Evolutionary conservation across 2,329 filamentous ascomycete species (phyloP).

Genomic region (Phialocephala subalpina): DNA sequence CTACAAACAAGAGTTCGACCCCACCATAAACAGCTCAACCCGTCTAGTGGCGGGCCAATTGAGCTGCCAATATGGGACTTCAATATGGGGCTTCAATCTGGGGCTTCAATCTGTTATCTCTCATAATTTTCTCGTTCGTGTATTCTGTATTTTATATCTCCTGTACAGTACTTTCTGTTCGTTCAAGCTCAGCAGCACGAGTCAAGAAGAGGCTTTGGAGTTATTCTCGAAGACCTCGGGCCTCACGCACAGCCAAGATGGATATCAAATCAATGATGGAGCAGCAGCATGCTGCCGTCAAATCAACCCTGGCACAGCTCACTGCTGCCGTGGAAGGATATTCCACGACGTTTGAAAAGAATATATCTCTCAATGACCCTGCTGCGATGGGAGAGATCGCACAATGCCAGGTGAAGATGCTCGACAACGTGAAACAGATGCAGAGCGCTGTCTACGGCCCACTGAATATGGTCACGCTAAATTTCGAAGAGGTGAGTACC

Average conservation of each 20-base stretch:
- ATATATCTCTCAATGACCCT: constrained; percentile 19
- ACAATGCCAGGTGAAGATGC: constrained; percentile 24
- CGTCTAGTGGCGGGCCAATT: too few species aligned
- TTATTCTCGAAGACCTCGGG: not conserved
- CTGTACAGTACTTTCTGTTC: too few species aligned
- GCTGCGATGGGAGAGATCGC: constrained; percentile 22
- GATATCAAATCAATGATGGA: constrained; percentile 14
- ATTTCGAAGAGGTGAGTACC: constrained; percentile 34
- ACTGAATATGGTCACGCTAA: constrained; percentile 32
- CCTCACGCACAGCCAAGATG: constrained; percentile 5
- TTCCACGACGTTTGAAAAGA: constrained; percentile 22
- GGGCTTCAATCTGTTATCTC: too few species aligned
- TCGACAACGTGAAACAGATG: constrained; percentile 29
- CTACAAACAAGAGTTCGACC: too few species aligned
- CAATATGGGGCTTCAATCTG: too few species aligned
- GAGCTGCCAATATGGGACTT: too few species aligned
- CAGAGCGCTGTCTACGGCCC: constrained; percentile 33
- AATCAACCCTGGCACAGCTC: constrained; percentile 26
- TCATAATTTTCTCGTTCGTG: too few species aligned
- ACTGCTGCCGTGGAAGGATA: constrained; percentile 28
- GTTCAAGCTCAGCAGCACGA: too few species aligned
- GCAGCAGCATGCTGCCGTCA: constrained; percentile 28
- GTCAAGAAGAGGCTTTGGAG: too few species aligned
- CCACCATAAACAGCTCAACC: too few species aligned
- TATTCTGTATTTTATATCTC: too few species aligned